Conservation (phyloP, 805 yeast species). For the Brettanomyces nanus region DNA sequence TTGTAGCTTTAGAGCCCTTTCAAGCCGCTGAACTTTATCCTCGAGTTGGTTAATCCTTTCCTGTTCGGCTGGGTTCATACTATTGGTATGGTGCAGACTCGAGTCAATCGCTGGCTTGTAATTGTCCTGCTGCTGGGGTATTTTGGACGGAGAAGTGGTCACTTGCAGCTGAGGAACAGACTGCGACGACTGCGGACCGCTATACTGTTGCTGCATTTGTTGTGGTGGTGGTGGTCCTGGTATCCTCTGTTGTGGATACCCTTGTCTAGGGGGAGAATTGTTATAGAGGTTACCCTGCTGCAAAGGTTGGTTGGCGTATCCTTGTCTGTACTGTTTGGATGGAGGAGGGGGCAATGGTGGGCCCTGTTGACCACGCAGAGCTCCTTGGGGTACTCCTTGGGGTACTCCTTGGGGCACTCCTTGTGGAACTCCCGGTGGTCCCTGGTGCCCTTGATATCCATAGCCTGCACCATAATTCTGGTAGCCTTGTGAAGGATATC, state of each 20-base stretch:
- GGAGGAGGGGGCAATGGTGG: too few species aligned
- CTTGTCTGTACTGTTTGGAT: too few species aligned
- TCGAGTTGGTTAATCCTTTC: constrained; percentile 23
- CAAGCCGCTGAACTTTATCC: constrained; percentile 25
- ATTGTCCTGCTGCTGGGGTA: background rate
- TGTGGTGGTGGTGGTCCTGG: constrained; percentile 3
- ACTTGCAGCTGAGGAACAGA: too few species aligned
- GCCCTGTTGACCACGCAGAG: too few species aligned
- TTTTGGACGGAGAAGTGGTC: background rate
- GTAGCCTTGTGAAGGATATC: background rate
- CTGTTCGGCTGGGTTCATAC: constrained; percentile 7
- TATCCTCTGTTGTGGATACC: too few species aligned
- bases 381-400: too few species aligned
- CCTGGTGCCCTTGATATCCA: constrained; percentile 1
- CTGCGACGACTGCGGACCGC: too few species aligned
- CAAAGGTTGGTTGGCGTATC: too few species aligned
- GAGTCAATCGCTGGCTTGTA: background rate
- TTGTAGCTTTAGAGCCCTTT: constrained; percentile 19
- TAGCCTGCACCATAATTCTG: background rate
- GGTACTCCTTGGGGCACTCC: too few species aligned
- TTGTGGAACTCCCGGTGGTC: too few species aligned
- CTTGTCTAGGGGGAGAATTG: too few species aligned
- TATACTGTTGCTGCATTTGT: background rate
- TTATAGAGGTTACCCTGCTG: too few species aligned
- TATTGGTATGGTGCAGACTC: background rate